A percentile compares a stretch with the other conserved stretches of the same genome.
These are phyloP conservation scores for Scedosporium aurantiacum DNA, from an alignment of 2,329 filamentous ascomycete genomes.

Conservation along the genomic window DNA sequence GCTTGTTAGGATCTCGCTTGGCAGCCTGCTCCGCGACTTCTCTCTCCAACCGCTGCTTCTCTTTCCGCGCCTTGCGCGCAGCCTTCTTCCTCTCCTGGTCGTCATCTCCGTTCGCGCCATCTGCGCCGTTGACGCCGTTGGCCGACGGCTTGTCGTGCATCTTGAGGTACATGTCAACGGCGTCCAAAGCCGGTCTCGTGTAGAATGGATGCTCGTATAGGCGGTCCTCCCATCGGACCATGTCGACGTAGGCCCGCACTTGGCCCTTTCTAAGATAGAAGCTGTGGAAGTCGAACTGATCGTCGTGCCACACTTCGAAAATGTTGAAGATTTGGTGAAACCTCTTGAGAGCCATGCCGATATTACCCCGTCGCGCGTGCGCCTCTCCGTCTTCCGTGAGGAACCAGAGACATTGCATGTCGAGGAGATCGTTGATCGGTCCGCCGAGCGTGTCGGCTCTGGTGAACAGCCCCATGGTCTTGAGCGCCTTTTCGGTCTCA, in stretches of 20 bases:
- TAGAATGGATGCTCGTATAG: constrained; percentile 90
- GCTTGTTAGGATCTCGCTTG: constrained; percentile 76
- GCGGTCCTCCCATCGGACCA: constrained; percentile 92
- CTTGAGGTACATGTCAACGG: constrained; percentile 68
- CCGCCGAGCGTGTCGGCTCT: constrained; percentile 81
- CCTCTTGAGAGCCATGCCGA: constrained; percentile 80
- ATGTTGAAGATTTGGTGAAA: constrained; percentile 83
- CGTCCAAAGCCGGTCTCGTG: constrained; percentile 69
- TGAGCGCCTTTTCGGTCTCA: constrained; percentile 73
- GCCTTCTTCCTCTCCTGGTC: constrained; percentile 72
- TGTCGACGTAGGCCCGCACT: constrained; percentile 87
- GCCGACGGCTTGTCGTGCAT: constrained; percentile 61
- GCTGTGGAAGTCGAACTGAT: constrained; percentile 97
- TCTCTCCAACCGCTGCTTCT: constrained; percentile 52
- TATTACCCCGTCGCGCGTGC: constrained; percentile 69
- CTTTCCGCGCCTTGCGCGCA: constrained; percentile 80
- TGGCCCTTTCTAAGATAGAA: constrained; percentile 97
- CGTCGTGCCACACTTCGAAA: constrained; percentile 95
- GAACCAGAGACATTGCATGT: constrained; percentile 99
- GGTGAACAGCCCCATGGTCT: constrained; percentile 90
- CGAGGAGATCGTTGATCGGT: constrained; percentile 78
- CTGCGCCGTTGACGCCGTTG: constrained; percentile 50
- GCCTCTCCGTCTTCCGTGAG: constrained; percentile 91
- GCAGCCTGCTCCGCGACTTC: constrained; percentile 68
- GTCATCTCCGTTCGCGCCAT: constrained; percentile 40